Base-by-base conservation (phyloP, 352 stramenopile species). In the Phytopythium kandeliae region DNA sequence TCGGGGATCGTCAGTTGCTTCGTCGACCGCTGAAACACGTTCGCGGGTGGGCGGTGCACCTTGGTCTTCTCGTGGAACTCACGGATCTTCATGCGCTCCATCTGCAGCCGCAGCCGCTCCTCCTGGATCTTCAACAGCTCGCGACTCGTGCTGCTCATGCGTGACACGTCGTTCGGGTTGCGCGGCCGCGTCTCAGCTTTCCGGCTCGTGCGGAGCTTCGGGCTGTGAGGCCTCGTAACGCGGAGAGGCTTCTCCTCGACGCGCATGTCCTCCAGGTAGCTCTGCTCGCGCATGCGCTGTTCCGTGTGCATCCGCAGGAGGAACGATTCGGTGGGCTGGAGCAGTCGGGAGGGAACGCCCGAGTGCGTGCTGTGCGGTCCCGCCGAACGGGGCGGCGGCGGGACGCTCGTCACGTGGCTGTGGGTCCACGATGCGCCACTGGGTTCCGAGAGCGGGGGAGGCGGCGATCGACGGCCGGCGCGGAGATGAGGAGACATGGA, bases 1-100 rank as follows among this genome's bases (percentile, higher is more conserved):
- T 86, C 63, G 11, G 81, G 81, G 21, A 92, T 75, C 42, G 81
- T 92, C 26, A 92, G 75, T 59, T 89, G 78, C 59, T 89, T 89
- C 4, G 72, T 89, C 11, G 78, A 89, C 24, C 81, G 71, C 62
- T 89, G 76, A 46, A 87, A 77, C 9, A 92, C 77, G 48, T 89
- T 89, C 2, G 58, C 61, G 4, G 78, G 71, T 22, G 78, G 65
- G 26, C 76, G 70, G 51, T 92, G 78, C 40, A 78, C 58, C 49
- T 85, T 86, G 17, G 71, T 81, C 26, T 78, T 77, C 50, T 86
- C 81, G 46, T 92, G 75, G 45, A 86, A 89, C 48, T 92, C 78
- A 42, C 81, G 74, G 54, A 89, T 81, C 52, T 88, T 88, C 26
- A 85, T 67, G 21, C 73, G 74, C 52, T 92, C 78, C 16, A 86